Percentiles rank a stretch among this genome's conserved stretches.
Evolutionary conservation across 2,329 filamentous ascomycete genomes (phyloP).

Genomic region (Seiridium cupressi): DNA sequence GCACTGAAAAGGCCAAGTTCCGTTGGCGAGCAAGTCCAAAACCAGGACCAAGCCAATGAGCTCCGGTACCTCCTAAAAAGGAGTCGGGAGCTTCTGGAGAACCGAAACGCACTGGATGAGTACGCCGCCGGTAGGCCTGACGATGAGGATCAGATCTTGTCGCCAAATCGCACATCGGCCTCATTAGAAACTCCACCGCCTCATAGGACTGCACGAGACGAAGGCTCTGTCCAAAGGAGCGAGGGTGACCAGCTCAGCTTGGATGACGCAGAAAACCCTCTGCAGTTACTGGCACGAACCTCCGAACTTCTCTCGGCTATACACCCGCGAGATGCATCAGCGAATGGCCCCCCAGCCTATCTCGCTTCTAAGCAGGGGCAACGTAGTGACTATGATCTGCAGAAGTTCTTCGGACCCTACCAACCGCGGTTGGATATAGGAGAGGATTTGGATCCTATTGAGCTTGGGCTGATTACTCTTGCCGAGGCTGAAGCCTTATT

Average conservation of each 20-base stretch:
- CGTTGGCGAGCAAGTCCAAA: constrained; percentile 35
- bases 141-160: constrained; percentile 21
- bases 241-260: constrained; percentile 46
- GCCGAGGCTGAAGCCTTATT: constrained; percentile 65
- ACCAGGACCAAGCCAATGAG: constrained; percentile 40
- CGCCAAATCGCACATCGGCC: constrained; percentile 24
- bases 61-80: constrained; percentile 50
- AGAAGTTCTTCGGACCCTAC: constrained; percentile 66
- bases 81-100: constrained; percentile 37
- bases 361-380: constrained; percentile 14
- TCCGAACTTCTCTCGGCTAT: constrained; percentile 57
- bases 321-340: constrained; percentile 21
- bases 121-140: constrained; percentile 16
- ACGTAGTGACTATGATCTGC: constrained; percentile 45
- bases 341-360: constrained; percentile 12
- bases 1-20: constrained; percentile 57
- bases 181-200: constrained; percentile 27
- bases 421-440: constrained; percentile 63
- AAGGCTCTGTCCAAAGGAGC: constrained; percentile 27
- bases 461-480: constrained; percentile 65
- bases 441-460: constrained; percentile 64
- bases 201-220: constrained; percentile 24
- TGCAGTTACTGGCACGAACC: constrained; percentile 70
- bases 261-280: constrained; percentile 73
- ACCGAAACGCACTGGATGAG: constrained; percentile 11